Percentiles rank a stretch among this genome's conserved stretches.
These are phyloP conservation scores for Flaveria robusta DNA, from an alignment of 129 eudicot species.

Conservation along the genomic window DNA sequence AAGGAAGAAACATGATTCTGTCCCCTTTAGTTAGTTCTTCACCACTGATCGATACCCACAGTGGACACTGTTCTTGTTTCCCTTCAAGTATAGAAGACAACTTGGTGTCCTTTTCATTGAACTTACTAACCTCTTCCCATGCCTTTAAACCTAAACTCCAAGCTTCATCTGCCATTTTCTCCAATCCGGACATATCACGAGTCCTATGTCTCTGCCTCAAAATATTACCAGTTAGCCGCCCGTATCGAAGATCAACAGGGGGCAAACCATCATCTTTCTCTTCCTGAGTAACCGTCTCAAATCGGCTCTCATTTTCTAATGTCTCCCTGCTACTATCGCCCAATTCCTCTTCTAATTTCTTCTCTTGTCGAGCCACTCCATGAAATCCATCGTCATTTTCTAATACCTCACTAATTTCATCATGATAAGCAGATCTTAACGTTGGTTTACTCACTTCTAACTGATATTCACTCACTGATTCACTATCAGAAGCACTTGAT, in stretches of 20 bases:
- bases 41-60: conserved; percentile 63
- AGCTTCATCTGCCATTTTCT: conserved; percentile 93
- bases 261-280: conserved; percentile 32
- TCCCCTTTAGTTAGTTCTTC: conserved; percentile 64
- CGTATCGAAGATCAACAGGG: conserved; percentile 56
- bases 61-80: conserved; percentile 82
- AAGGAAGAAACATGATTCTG: conserved; percentile 73
- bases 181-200: conserved; percentile 56
- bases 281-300: conserved; percentile 17
- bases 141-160: conserved; percentile 81
- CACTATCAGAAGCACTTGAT: conserved; percentile 41
- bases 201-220: conserved; percentile 54
- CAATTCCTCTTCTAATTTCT: conserved; percentile 16
- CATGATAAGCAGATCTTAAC: conserved; percentile 42
- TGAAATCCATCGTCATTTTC: conserved; percentile 30
- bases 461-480: conserved; percentile 28
- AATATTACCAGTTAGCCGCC: conserved; percentile 61
- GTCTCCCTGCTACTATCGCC: conserved; percentile 20
- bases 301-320: conserved; percentile 5
- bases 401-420: conserved; percentile 48
- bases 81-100: conserved; percentile 55
- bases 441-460: conserved; percentile 43
- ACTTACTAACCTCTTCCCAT: conserved; percentile 70
- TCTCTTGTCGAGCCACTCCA: not conserved
- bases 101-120: conserved; percentile 41